Conservation (phyloP, 1,139 yeast genomes). For the Yamadazyma diospyri region DNA sequence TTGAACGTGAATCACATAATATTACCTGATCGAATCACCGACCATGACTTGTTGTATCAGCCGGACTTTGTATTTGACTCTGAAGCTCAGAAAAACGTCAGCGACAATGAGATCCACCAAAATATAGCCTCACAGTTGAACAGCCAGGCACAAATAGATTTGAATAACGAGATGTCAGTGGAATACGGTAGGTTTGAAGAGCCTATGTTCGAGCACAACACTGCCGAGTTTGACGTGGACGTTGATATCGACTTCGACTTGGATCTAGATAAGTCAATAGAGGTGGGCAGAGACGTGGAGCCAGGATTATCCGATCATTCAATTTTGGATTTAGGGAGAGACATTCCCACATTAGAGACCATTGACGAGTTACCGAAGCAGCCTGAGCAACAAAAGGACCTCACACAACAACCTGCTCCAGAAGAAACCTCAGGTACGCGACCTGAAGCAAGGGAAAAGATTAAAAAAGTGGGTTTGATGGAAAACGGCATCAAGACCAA, state of each 20-base stretch:
- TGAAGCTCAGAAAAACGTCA: slow-evolving; percentile 48
- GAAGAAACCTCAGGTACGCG: slow-evolving; percentile 9
- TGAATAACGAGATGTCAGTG: slow-evolving; percentile 34
- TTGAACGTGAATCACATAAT: slow-evolving; percentile 51
- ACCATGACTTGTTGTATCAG: slow-evolving; percentile 65
- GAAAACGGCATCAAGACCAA: slow-evolving; percentile 41
- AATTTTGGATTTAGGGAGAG: slow-evolving; percentile 21
- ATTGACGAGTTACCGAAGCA: slow-evolving; percentile 16
- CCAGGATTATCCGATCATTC: slow-evolving; percentile 28
- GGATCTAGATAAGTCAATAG: slow-evolving; percentile 35
- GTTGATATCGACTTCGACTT: slow-evolving; percentile 41
- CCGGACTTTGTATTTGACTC: slow-evolving; percentile 63
- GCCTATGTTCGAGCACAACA: neutral
- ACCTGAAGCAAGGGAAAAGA: slow-evolving; percentile 16
- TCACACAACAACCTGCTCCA: slow-evolving; percentile 11
- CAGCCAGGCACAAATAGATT: too few species aligned
- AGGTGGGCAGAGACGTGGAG: slow-evolving; percentile 44
- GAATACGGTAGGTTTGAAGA: slow-evolving; percentile 52
- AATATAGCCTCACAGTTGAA: slow-evolving; percentile 2
- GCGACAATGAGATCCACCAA: slow-evolving; percentile 1
- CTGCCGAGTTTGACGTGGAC: slow-evolving; percentile 38
- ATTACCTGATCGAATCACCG: slow-evolving; percentile 76
- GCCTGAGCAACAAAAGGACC: slow-evolving; percentile 1
- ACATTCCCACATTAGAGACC: slow-evolving; percentile 26
- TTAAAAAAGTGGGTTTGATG: slow-evolving; percentile 31